Evolutionary conservation across 306 rosid genomes (phyloP).

Genomic region (Coriaria nepalensis): DNA sequence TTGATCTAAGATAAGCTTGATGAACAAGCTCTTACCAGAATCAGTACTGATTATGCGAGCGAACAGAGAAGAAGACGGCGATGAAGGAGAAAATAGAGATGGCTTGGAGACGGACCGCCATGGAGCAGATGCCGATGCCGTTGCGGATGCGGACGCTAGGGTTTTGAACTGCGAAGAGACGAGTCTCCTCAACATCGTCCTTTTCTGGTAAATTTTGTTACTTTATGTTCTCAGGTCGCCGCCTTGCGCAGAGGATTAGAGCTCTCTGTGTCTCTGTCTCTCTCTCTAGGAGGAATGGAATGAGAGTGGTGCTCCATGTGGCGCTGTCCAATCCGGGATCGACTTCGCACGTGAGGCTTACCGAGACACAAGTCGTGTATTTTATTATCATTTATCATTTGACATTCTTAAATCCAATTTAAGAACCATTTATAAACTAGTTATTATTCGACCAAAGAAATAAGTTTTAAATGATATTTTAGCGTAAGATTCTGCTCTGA

Average conservation of each 20-base stretch:
- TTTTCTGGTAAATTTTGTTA: not conserved
- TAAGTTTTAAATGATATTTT: too few relatives aligned
- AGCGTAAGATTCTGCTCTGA: too few relatives aligned
- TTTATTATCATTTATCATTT: too few relatives aligned
- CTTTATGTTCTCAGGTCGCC: slow-evolving; percentile 13
- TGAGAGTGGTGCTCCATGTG: too few relatives aligned
- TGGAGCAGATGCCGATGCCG: slow-evolving; percentile 17
- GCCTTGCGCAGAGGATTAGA: not conserved
- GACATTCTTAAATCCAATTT: too few relatives aligned
- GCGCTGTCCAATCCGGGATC: too few relatives aligned
- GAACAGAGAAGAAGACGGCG: slow-evolving; percentile 8
- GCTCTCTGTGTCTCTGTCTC: not conserved
- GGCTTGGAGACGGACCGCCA: slow-evolving; percentile 35
- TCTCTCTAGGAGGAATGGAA: not conserved
- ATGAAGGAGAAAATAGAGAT: slow-evolving; percentile 16
- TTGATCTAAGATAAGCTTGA: not conserved
- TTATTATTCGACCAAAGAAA: too few relatives aligned
- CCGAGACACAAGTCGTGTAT: too few relatives aligned
- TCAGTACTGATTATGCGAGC: slow-evolving; percentile 34
- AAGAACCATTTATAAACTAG: too few relatives aligned
- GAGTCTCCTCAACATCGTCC: slow-evolving; percentile 59
- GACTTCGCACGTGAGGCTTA: too few relatives aligned
- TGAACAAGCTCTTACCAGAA: slow-evolving; percentile 28
- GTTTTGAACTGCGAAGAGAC: slow-evolving; percentile 50
- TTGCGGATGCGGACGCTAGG: slow-evolving; percentile 26